Conservation (phyloP, 2,329 filamentous ascomycete species). For the Ambrosiella cleistominuta region DNA sequence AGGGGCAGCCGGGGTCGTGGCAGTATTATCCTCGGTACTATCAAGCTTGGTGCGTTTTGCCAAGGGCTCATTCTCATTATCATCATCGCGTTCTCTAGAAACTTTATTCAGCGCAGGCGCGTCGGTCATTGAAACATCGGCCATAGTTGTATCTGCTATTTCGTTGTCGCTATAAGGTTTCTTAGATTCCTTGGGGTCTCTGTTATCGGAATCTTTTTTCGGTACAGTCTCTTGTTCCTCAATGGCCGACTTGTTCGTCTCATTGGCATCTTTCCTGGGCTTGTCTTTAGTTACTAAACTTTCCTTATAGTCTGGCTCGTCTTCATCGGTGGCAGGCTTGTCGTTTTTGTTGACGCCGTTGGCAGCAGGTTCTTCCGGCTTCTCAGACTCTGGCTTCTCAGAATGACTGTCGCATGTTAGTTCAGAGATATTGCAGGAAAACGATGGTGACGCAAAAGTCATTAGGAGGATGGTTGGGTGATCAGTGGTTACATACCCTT, state of each 20-base stretch:
- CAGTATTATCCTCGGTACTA: slow-evolving; percentile 25
- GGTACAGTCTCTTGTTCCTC: neutral
- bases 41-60: slow-evolving; percentile 71
- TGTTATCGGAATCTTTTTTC: neutral
- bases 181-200: neutral
- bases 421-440: neutral
- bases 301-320: neutral
- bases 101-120: slow-evolving; percentile 38
- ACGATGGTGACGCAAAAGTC: too few species aligned
- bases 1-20: slow-evolving; percentile 3
- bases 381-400: neutral
- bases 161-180: neutral
- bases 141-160: neutral
- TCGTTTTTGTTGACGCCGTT: neutral
- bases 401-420: neutral
- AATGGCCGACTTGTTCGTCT: neutral
- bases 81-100: slow-evolving; percentile 53
- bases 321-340: neutral
- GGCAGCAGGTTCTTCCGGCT: neutral
- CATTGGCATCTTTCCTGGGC: neutral
- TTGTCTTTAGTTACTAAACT: neutral
- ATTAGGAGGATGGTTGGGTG: too few species aligned
- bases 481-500: neutral
- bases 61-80: slow-evolving; percentile 41
- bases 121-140: slow-evolving; percentile 21